Base-by-base conservation (phyloP, 73 alveolate genomes). In the Paramecium sexaurelia region DNA sequence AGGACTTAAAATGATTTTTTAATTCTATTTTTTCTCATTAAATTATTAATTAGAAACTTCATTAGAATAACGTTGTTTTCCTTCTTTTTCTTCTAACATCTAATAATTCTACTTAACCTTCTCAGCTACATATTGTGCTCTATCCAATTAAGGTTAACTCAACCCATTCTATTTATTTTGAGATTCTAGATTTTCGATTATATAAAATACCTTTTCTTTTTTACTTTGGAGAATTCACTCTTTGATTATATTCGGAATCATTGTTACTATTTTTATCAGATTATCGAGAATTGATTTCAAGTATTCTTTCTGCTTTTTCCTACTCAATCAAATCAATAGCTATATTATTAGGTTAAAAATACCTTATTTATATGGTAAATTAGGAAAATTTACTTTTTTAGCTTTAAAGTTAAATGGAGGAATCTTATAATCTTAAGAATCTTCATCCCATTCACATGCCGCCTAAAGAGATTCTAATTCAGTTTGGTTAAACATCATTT, bases 401-500 rank as follows among this genome's bases (percentile, higher is more conserved):
- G 92, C 35, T 36, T 92, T 82, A 24, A 92, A 68, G 19, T 39
- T 67, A 33, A 93, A 93, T 17, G 95, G 83, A 55, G 96, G 96
- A 11, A 91, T 40, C 82, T 92, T 91, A 37, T 93, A 93, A 7
- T 55, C 91, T 51, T 75, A 29, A 13, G 84, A 37, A 9, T 85
- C 92, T n/a, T 91, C 95, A 91, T 93, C 85, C 91, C 92, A 91
- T 41, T 61, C 93, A 26, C 94, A 83, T 43, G 71, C 87, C 32
- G 73, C 75, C 55, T 90, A 37, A 15, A 93, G 85, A 24, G 43
- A 75, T 36, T 73, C 87, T 9, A 92, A 68, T 75, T 93, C 95
- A 40, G 82, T 55, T 13, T 55, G 55, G 40, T 95, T 91, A 20
- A 93, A 75, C 68, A 91, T 40, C 89, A 73, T 93, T 92, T 68